Base-by-base conservation (phyloP, 2,329 filamentous ascomycete species). In the Epicoccum nigrum region DNA sequence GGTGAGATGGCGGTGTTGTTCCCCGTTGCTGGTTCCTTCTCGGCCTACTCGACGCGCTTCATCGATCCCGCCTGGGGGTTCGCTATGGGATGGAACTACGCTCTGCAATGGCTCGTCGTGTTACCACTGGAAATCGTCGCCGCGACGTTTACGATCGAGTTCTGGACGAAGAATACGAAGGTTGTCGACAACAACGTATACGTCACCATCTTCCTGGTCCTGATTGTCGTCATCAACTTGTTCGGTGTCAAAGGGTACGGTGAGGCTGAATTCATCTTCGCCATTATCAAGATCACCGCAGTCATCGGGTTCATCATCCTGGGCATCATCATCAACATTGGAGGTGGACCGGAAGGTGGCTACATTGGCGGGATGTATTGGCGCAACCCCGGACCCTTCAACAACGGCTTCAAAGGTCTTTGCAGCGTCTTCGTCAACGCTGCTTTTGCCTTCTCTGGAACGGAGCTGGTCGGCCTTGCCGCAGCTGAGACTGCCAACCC, bases 71-170 rank as follows among this genome's bases (percentile, higher is more conserved):
- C 92, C 0, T 96, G 91, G 91, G 92, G 92, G 0, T 96, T 96
- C 68, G 90, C 91, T 38, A 95, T 96, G 89, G 92, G 91, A 13
- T 96, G 91, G 91, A 96, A 95, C 81, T 89, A 96, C 71, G 90
- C 89, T 4, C 72, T 96, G 60, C 89, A 95, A 74, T 96, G 92
- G 92, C 81, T 96, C 2, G 82, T 91, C 28, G 85, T 92, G 0
- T 74, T 96, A 25, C 92, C 92, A 0, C 79, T 96, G 30, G 92
- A 96, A 72, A 88, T 96, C 49, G 90, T 96, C 55, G 89, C 91
- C 2, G 92, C 91, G 2, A 88, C 90, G 2, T 85, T 96, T 17
- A 95, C 91, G 0, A 86, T 96, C 45, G 81, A 86, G 25, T 96
- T 89, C 68, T 96, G 92, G 92, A 84, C 86, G 45, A 71, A 81